Evolutionary conservation across 495 filamentous ascomycete species (phyloP).

Genomic region (Staphylotrichum longicolle): DNA sequence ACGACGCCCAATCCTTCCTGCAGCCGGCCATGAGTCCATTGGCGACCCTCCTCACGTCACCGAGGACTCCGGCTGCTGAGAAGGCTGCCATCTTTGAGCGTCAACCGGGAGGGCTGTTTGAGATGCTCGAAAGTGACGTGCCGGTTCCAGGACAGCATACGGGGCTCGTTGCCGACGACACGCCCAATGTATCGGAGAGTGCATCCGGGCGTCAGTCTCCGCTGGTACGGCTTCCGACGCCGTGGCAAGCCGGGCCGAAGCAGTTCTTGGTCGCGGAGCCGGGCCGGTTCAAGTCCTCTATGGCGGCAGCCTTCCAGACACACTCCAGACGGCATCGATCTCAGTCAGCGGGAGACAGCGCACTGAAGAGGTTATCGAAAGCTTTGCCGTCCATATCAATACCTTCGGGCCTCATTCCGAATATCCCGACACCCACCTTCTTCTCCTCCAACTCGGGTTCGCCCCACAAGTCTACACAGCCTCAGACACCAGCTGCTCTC

Average conservation of each 20-base stretch:
- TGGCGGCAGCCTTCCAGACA: conserved; percentile 40
- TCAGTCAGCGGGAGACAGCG: conserved; percentile 44
- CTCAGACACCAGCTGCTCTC: conserved; percentile 19
- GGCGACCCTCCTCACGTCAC: conserved; percentile 69
- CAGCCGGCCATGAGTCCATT: conserved; percentile 72
- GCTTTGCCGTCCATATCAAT: conserved; percentile 55
- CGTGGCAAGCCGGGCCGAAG: conserved; percentile 53
- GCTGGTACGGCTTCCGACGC: conserved; percentile 42
- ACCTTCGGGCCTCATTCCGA: conserved; percentile 41
- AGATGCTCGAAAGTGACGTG: conserved; percentile 28
- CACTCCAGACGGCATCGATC: conserved; percentile 37
- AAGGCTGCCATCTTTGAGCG: conserved; percentile 67
- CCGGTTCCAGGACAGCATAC: neutral
- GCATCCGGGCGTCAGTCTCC: conserved; percentile 13
- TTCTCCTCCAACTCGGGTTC: conserved; percentile 36
- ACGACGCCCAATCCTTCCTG: conserved; percentile 63
- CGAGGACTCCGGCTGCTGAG: conserved; percentile 70
- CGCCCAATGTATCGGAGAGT: neutral
- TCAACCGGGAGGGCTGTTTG: conserved; percentile 53
- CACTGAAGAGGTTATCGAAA: conserved; percentile 47
- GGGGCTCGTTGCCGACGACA: neutral
- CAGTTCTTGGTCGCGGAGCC: conserved; percentile 39
- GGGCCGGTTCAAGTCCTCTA: conserved; percentile 34
- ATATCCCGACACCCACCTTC: conserved; percentile 49
- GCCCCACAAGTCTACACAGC: conserved; percentile 25